Evolutionary conservation across 78 protist genomes (phyloP).

Genomic region (Chrysochromulina parva): DNA sequence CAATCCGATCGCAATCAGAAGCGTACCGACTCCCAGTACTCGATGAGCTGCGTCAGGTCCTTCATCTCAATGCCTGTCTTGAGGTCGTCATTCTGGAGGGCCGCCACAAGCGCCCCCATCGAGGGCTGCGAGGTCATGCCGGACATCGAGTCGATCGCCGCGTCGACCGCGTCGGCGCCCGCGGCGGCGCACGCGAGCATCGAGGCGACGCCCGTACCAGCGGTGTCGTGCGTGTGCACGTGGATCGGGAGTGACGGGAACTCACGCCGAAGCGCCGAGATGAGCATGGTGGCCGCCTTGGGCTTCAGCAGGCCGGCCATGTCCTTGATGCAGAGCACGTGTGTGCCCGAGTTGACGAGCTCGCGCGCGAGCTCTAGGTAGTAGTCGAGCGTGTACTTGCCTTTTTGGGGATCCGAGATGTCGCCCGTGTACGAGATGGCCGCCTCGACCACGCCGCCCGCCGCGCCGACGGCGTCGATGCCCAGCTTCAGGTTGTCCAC

Average conservation of each 20-base stretch:
- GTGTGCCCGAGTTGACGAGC: conserved; percentile 2
- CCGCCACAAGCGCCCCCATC: conserved; percentile 68
- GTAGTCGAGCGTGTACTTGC: conserved; percentile 82
- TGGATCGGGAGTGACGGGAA: conserved; percentile 78
- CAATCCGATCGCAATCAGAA: too few species aligned
- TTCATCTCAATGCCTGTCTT: background rate
- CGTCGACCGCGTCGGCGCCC: conserved; percentile 80
- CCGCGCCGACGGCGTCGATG: conserved; percentile 76
- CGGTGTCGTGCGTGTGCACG: conserved; percentile 87
- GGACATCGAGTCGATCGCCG: conserved; percentile 74
- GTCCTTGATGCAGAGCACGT: conserved; percentile 51
- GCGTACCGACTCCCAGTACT: conserved; percentile 68
- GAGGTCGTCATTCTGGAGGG: background rate
- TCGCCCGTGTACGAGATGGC: conserved; percentile 61
- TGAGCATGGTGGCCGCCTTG: conserved; percentile 16
- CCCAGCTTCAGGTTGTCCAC: conserved; percentile 68
- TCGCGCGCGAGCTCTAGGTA: conserved; percentile 67
- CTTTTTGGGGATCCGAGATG: conserved; percentile 48
- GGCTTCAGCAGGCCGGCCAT: conserved; percentile 90
- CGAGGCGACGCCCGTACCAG: conserved; percentile 65
- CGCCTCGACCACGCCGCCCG: conserved; percentile 44
- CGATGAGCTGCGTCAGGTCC: background rate
- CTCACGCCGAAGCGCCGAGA: conserved; percentile 46
- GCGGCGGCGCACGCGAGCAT: conserved; percentile 40
- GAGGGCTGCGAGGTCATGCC: conserved; percentile 71